Base-by-base conservation (phyloP, 1,284 basidiomycete species). In the Cryptococcus floricola region DNA sequence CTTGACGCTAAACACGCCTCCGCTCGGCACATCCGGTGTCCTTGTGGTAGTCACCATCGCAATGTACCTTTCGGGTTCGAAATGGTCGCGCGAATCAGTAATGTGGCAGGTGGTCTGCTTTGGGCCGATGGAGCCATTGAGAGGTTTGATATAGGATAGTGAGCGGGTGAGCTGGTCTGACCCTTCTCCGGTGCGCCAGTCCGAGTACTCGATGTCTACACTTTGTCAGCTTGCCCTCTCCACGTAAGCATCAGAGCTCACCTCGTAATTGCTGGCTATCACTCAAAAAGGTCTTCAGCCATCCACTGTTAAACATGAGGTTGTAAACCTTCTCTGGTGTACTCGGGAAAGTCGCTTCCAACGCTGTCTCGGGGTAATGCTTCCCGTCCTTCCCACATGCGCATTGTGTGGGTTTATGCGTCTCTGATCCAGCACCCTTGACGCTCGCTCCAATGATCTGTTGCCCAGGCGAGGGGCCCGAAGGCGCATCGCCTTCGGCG, bases 241-340 rank as follows among this genome's bases (percentile, higher is more conserved):
- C 1, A 34, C 5, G n/a, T 4, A 31, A n/a, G 4, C 38, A 34
- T 7, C 12, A 6, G 2, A n/a, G 80, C 86, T 59, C 64, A 93
- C 93, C 91, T 48, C 82, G 79, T n/a, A 98, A 81, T 70, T 91
- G 93, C 76, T 98, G 93, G 62, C 91, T 85, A 13, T 86, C 84
- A 25, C 81, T 80, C 86, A 95, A 86, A 75, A 98, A 99, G 37
- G 89, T 87, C 74, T 93, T 94, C 72, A 94, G 89, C 80, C 98
- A 99, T 31, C 88, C 92, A 75, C 90, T 93, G 52, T 91, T 87
- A 74, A 98, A 98, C 80, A 98, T 90, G 64, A 99, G 80, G 69
- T 94, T 94, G 79, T 97, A 91, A 48, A 98, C 88, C 79, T 90
- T 89, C 68, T 97, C 94, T 1, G 94, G 94, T 0, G 91, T 88